phyloP scores from a whole-genome alignment of 306 rosid species.

The Ochetophila trinervis region DNA sequence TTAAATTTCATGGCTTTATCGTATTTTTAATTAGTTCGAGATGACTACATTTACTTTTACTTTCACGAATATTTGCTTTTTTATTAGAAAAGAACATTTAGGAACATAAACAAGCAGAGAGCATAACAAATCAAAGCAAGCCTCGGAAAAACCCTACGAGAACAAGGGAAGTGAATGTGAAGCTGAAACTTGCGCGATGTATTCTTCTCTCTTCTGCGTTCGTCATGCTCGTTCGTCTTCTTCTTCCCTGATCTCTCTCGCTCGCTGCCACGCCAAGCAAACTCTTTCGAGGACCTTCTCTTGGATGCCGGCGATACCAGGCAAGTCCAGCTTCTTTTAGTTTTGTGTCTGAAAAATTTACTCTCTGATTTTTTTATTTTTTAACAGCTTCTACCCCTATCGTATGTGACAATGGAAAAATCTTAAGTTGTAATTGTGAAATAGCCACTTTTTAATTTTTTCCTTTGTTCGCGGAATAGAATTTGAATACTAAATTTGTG shows the following conservation, averaged over 20 bases:
- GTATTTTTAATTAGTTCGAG: too few relatives aligned
- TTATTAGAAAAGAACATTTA: too few relatives aligned
- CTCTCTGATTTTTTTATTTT: not conserved
- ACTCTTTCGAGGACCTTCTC: slow-evolving; percentile 22
- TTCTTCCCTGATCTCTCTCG: slow-evolving; percentile 12
- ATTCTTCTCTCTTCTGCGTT: slow-evolving; percentile 15
- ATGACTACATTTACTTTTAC: too few relatives aligned
- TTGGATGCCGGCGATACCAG: slow-evolving; percentile 1
- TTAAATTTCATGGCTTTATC: too few relatives aligned
- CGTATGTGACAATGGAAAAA: not conserved
- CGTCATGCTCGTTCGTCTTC: slow-evolving; percentile 17
- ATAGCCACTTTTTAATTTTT: not conserved
- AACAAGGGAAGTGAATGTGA: not conserved
- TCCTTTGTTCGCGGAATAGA: not conserved
- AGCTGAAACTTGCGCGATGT: slow-evolving; percentile 10
- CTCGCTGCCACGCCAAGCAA: slow-evolving; percentile 7
- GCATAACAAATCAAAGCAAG: not conserved
- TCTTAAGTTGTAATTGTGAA: not conserved
- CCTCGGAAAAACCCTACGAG: not conserved
- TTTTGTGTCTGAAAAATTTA: not conserved
- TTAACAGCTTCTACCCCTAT: not conserved
- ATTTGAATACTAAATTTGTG: not conserved
- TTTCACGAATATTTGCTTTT: too few relatives aligned
- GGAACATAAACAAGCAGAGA: too few relatives aligned
- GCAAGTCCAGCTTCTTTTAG: not conserved